phyloP scores from a whole-genome alignment of 176 grass and related monocot genomes.

The Calamus simplicifolius region DNA sequence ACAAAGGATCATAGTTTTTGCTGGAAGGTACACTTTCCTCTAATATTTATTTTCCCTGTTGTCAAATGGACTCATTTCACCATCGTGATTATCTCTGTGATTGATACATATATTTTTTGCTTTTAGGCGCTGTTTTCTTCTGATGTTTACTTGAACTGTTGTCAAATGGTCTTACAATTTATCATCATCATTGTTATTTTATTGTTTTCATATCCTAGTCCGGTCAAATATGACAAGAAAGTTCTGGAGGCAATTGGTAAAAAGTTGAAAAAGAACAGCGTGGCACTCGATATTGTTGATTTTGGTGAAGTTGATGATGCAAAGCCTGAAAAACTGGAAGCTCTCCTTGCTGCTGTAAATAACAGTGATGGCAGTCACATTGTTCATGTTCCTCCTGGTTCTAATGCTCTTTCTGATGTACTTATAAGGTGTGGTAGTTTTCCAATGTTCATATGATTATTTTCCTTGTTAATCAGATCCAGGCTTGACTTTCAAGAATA shows the following conservation, averaged over 20 bases:
- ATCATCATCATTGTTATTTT: no score
- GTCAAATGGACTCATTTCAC: no score
- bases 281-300: slow-evolving; percentile 92
- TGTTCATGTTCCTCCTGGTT: slow-evolving; percentile 70
- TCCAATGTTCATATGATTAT: slow-evolving; percentile 1
- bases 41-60: neutral
- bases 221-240: slow-evolving; percentile 77
- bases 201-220: slow-evolving; percentile 28
- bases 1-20: slow-evolving; percentile 94
- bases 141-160: neutral
- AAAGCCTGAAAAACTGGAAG: slow-evolving; percentile 89
- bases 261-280: slow-evolving; percentile 95
- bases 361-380: slow-evolving; percentile 92
- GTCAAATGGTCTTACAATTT: no score
- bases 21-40: slow-evolving; percentile 57
- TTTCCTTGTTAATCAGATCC: neutral
- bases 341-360: slow-evolving; percentile 59
- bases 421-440: slow-evolving; percentile 56
- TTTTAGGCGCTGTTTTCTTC: no score
- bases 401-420: slow-evolving; percentile 79
- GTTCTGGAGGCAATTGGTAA: slow-evolving; percentile 78
- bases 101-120: no score
- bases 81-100: no score
- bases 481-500: neutral
- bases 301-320: slow-evolving; percentile 85